Base-by-base conservation (phyloP, 768 basidiomycete genomes). In the Paxillus ammoniavirescens region DNA sequence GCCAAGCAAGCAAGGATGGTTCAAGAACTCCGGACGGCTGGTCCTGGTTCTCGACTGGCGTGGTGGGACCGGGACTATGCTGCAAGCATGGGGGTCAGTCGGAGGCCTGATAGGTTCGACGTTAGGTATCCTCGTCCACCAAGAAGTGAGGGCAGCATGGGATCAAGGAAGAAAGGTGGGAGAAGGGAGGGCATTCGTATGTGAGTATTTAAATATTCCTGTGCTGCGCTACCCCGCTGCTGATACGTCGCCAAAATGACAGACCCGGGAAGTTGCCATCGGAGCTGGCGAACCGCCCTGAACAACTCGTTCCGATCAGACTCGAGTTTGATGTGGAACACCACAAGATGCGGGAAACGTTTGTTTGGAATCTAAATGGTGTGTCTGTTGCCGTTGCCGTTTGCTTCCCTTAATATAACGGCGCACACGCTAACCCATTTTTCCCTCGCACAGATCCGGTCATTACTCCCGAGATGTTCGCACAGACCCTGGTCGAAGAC, bases 321-420 rank as follows among this genome's bases (percentile, higher is more conserved):
- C 76, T 99, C 48, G 97, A 99, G 69, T 86, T 98, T 62, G 97
- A 99, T 62, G 87, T 95, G 45, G 97, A 98, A 52, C 89, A 91
- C 63, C 87, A 91, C 65, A 91, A 88, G 73, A 87, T 98, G 78
- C 83, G 93, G 26, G 97, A 99, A 67, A 93, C 96, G 0, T 98
- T 98, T 72, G 82, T 97, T 42, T 99, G 96, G 97, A 97, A 99
- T 64, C 71, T 95, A 42, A 89, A 89, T 59, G 96, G 95, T 97
- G 52, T n/a, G 83, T 74, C 43, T 2, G 53, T 8, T 54, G 35
- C 2, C 42, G 37, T 18, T 46, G 26, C 9, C 8, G 4, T 23
- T 3, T 33, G 10, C 14, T 28, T 30, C 49, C 30, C 41, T 38
- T 42, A 44, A 6, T 21, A 40, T 17, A 40, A 17, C 38, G 2